A percentile compares a stretch with the other conserved stretches of the same genome.
Evolutionary conservation across 345 rosid species (phyloP).

Genomic region (Lumnitzera littorea): DNA sequence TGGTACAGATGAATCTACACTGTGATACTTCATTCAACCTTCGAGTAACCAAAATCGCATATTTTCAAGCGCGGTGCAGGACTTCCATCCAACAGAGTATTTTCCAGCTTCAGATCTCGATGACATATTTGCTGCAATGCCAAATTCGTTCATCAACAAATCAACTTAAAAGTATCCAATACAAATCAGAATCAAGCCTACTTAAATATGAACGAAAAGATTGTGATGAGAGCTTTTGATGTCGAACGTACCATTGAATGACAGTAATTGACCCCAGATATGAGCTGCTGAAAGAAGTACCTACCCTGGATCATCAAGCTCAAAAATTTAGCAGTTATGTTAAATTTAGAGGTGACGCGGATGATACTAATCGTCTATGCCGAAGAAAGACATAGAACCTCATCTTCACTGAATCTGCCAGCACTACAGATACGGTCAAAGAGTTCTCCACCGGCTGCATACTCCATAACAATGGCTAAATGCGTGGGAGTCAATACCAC

Average conservation of each 20-base stretch:
- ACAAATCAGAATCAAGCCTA: not conserved
- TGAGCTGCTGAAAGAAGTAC: slow-evolving; percentile 90
- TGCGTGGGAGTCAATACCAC: slow-evolving; percentile 81
- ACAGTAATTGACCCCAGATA: slow-evolving; percentile 76
- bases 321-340: not conserved
- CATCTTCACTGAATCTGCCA: slow-evolving; percentile 93
- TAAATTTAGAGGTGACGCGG: not conserved
- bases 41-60: slow-evolving; percentile 93
- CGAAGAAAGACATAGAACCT: slow-evolving; percentile 30
- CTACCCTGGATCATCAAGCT: slow-evolving; percentile 47
- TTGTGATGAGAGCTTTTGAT: not conserved
- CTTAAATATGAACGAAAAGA: not conserved
- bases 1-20: not conserved
- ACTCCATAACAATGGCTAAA: slow-evolving; percentile 87
- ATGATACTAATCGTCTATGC: too few relatives aligned
- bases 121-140: slow-evolving; percentile 85
- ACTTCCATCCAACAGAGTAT: slow-evolving; percentile 82
- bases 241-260: slow-evolving; percentile 53
- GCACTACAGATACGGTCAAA: slow-evolving; percentile 82
- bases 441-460: slow-evolving; percentile 92
- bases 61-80: slow-evolving; percentile 89
- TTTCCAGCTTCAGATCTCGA: slow-evolving; percentile 90
- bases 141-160: not conserved
- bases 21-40: slow-evolving; percentile 30
- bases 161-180: not conserved